Conservation (phyloP, 148 eudicot species). For the Nepenthes mirabilis region DNA sequence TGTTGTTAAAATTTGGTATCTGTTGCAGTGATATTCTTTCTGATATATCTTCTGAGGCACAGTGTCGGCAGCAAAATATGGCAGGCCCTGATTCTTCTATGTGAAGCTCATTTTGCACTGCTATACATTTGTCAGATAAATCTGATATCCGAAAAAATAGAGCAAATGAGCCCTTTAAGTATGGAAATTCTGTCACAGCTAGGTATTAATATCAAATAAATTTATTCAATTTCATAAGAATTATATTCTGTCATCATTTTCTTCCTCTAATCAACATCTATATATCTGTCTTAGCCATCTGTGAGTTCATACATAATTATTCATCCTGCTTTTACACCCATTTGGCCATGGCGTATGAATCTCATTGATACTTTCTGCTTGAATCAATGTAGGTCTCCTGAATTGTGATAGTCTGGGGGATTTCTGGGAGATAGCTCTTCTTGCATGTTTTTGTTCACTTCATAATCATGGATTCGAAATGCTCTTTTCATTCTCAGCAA, state of each 20-base stretch:
- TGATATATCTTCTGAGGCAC: slow-evolving; percentile 80
- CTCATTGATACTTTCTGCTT: slow-evolving; percentile 5
- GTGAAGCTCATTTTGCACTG: slow-evolving; percentile 91
- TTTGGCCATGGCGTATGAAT: not conserved
- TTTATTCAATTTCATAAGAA: no score
- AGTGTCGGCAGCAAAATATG: slow-evolving; percentile 53
- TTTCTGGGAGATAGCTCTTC: slow-evolving; percentile 75
- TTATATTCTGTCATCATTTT: not conserved
- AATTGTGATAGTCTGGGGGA: slow-evolving; percentile 63
- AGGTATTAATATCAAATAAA: slow-evolving; percentile 25
- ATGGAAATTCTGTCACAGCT: slow-evolving; percentile 55
- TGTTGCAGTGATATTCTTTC: slow-evolving; percentile 92
- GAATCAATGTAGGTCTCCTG: slow-evolving; percentile 52
- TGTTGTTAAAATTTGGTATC: slow-evolving; percentile 5
- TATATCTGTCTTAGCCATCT: not conserved
- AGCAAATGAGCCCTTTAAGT: slow-evolving; percentile 45
- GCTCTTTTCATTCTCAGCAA: slow-evolving; percentile 88
- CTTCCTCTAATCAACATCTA: not conserved
- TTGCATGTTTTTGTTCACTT: slow-evolving; percentile 91
- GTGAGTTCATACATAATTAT: not conserved
- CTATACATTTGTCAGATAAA: slow-evolving; percentile 74
- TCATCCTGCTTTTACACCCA: not conserved
- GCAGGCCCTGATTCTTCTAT: slow-evolving; percentile 66
- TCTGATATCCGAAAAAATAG: slow-evolving; percentile 45
- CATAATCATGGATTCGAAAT: slow-evolving; percentile 86